Evolutionary conservation across 805 yeast species (phyloP).

Genomic region (Suhomyces sp.): DNA sequence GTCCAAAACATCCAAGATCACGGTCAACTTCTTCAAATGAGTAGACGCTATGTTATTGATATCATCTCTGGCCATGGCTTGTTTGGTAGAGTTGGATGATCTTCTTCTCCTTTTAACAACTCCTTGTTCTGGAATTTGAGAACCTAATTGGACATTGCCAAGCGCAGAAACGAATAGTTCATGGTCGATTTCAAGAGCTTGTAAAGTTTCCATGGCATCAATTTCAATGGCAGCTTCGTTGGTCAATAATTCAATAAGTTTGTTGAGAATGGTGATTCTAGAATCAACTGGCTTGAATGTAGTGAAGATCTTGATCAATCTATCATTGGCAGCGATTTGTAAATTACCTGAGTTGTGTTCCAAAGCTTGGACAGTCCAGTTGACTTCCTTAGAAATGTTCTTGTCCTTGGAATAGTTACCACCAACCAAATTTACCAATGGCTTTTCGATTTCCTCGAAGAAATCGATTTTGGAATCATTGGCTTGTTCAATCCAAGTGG

Average conservation of each 20-base stretch:
- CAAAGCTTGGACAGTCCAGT: slow-evolving; percentile 58
- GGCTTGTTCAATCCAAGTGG: slow-evolving; percentile 43
- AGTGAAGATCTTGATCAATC: slow-evolving; percentile 55
- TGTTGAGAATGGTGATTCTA: slow-evolving; percentile 53
- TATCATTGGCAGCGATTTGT: slow-evolving; percentile 47
- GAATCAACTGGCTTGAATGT: slow-evolving; percentile 52
- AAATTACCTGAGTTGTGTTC: slow-evolving; percentile 36
- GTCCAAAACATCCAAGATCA: slow-evolving; percentile 78
- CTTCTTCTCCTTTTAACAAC: slow-evolving; percentile 78
- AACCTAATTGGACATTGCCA: slow-evolving; percentile 56
- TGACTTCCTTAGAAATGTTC: slow-evolving; percentile 48
- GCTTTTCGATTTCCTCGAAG: slow-evolving; percentile 50
- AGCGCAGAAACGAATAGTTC: slow-evolving; percentile 60
- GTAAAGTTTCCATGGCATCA: slow-evolving; percentile 48
- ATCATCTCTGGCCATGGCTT: slow-evolving; percentile 69
- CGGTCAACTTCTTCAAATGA: slow-evolving; percentile 75
- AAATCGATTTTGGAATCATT: slow-evolving; percentile 50
- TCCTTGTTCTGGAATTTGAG: slow-evolving; percentile 45
- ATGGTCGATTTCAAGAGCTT: slow-evolving; percentile 53
- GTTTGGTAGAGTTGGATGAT: slow-evolving; percentile 74
- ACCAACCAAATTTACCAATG: slow-evolving; percentile 59
- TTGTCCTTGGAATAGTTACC: slow-evolving; percentile 50
- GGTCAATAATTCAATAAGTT: slow-evolving; percentile 55
- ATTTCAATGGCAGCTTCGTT: slow-evolving; percentile 32
- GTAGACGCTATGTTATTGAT: slow-evolving; percentile 71